phyloP scores from a whole-genome alignment of 257 asterid species.

The Agastache rugosa region DNA sequence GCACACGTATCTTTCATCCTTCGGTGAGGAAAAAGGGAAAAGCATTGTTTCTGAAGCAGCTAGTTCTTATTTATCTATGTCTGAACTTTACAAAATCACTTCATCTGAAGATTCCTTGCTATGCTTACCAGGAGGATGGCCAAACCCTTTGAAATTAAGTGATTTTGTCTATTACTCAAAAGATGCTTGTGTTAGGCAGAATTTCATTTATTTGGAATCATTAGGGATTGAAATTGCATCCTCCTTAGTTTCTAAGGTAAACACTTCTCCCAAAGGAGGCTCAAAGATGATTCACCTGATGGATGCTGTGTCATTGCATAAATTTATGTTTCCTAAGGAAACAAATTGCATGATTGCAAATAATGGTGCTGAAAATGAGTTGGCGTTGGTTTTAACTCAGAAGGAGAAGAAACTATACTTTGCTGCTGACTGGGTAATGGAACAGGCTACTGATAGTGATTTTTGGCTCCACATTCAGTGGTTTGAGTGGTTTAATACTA shows the following conservation, averaged over 20 bases:
- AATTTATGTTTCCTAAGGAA: conserved; percentile 52
- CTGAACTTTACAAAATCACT: conserved; percentile 49
- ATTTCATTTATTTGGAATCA: conserved; percentile 72
- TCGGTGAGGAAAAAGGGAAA: conserved; percentile 78
- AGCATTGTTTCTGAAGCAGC: conserved; percentile 57
- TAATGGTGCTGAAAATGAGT: conserved; percentile 38
- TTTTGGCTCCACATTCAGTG: conserved; percentile 65
- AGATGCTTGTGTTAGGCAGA: conserved; percentile 74
- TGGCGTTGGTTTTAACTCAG: conserved; percentile 50
- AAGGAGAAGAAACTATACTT: conserved; percentile 63
- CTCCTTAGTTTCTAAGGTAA: conserved; percentile 36
- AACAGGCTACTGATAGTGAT: conserved; percentile 85
- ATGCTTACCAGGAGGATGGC: conserved; percentile 92
- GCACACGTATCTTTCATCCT: conserved; percentile 85
- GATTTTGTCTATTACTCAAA: conserved; percentile 66
- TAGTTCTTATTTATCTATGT: conserved; percentile 48
- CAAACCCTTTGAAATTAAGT: conserved; percentile 70
- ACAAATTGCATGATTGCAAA: conserved; percentile 37
- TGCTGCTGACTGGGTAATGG: conserved; percentile 94
- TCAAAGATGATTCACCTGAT: conserved; percentile 49
- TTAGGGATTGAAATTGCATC: conserved; percentile 69
- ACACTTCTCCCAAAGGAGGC: conserved; percentile 40
- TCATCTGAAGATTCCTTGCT: conserved; percentile 55
- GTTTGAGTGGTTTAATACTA: conserved; percentile 76
- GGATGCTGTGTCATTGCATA: conserved; percentile 55